Conservation (phyloP, 2,329 filamentous ascomycete genomes). For the Purpureocillium lavendulum region DNA sequence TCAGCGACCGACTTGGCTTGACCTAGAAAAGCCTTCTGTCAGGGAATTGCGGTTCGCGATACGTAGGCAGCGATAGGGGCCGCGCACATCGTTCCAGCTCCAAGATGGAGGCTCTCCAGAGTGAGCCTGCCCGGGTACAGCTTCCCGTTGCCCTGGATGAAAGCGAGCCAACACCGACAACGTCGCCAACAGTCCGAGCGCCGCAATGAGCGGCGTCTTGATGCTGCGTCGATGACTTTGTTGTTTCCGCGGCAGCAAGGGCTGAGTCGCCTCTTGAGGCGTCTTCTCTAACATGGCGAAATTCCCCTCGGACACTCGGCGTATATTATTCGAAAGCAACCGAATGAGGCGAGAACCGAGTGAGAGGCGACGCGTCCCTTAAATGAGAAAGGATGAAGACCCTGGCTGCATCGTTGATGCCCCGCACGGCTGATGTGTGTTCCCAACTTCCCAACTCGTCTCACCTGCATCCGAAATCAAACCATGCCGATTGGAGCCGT, state of each 20-base stretch:
- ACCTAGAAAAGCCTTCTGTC: conserved; percentile 17
- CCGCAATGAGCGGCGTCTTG: conserved; percentile 3
- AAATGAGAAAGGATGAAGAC: too few relatives aligned
- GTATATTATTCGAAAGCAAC: too few relatives aligned
- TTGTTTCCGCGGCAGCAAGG: neutral
- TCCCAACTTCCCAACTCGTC: too few relatives aligned
- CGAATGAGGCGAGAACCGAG: too few relatives aligned
- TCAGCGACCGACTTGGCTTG: conserved; percentile 16
- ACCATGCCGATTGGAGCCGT: too few relatives aligned
- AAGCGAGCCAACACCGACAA: conserved; percentile 6
- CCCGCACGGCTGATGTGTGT: too few relatives aligned
- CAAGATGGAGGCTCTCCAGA: conserved; percentile 9
- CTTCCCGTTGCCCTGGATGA: neutral
- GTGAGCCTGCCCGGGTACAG: neutral
- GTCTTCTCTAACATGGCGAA: neutral
- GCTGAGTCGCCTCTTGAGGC: neutral
- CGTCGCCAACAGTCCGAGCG: conserved; percentile 12
- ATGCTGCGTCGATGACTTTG: neutral
- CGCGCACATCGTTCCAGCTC: conserved; percentile 20
- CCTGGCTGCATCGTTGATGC: too few relatives aligned
- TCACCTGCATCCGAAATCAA: too few relatives aligned
- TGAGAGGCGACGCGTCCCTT: too few relatives aligned
- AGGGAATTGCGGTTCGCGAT: neutral
- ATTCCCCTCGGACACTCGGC: too few relatives aligned
- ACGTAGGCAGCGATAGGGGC: neutral